These are phyloP conservation scores for Penicillium nucicola DNA, from an alignment of 495 filamentous ascomycete genomes.

Conservation along the genomic window DNA sequence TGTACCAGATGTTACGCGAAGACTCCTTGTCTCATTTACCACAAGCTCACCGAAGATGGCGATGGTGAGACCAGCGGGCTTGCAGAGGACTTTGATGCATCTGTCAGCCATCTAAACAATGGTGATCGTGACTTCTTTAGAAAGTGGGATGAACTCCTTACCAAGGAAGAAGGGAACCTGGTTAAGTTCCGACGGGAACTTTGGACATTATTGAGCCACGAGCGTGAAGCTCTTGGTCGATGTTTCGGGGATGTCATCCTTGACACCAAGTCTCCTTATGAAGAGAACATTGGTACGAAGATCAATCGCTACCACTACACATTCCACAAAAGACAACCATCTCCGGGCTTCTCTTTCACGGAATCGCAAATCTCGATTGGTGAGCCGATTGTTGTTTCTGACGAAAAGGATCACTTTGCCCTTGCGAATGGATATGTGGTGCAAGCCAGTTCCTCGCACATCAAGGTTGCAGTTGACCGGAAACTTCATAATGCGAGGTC, in stretches of 20 bases:
- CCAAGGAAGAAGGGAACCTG: slow-evolving; percentile 87
- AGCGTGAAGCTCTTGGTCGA: slow-evolving; percentile 82
- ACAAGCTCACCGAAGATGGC: slow-evolving; percentile 85
- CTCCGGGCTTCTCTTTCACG: slow-evolving; percentile 68
- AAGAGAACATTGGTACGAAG: slow-evolving; percentile 64
- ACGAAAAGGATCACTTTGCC: slow-evolving; percentile 91
- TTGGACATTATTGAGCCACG: slow-evolving; percentile 89
- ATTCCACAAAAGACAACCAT: slow-evolving; percentile 63
- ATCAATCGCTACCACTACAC: slow-evolving; percentile 90
- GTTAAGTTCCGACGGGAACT: slow-evolving; percentile 82
- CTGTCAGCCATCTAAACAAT: slow-evolving; percentile 69
- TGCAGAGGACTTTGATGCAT: slow-evolving; percentile 69
- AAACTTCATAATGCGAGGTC: slow-evolving; percentile 80
- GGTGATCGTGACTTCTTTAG: slow-evolving; percentile 78
- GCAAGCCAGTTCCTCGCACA: slow-evolving; percentile 64
- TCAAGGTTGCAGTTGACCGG: slow-evolving; percentile 86
- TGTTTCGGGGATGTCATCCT: slow-evolving; percentile 75
- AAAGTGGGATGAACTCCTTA: slow-evolving; percentile 91
- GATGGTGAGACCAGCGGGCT: slow-evolving; percentile 75
- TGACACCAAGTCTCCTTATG: slow-evolving; percentile 67
- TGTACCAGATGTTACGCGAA: slow-evolving; percentile 87
- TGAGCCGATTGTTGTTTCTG: slow-evolving; percentile 94
- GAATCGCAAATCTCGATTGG: slow-evolving; percentile 89
- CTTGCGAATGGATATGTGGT: slow-evolving; percentile 88
- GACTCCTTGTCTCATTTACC: slow-evolving; percentile 86